Evolutionary conservation across 2,329 filamentous ascomycete genomes (phyloP).

Genomic region (Sodiomyces alkalinus): DNA sequence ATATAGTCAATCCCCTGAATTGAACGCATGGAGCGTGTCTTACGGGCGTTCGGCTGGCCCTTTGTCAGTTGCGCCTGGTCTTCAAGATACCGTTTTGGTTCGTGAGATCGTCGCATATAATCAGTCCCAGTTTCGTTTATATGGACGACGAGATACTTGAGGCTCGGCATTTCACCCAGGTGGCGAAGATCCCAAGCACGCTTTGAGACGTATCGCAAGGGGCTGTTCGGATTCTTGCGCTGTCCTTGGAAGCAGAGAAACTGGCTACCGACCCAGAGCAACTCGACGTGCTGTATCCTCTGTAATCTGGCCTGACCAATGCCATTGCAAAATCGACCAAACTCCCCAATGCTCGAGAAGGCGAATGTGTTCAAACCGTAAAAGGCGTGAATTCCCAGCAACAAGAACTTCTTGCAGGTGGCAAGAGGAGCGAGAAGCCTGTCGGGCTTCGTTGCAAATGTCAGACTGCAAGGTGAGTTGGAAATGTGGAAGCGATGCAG

Average conservation of each 20-base stretch:
- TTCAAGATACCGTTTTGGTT: slow-evolving; percentile 10
- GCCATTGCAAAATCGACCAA: slow-evolving; percentile 27
- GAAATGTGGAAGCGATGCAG: slow-evolving; percentile 24
- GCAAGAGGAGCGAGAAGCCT: slow-evolving; percentile 20
- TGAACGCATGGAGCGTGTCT: slow-evolving; percentile 19
- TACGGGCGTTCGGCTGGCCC: slow-evolving; percentile 24
- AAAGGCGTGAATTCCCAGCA: slow-evolving; percentile 25
- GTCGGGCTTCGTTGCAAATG: slow-evolving; percentile 17
- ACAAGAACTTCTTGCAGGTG: slow-evolving; percentile 24
- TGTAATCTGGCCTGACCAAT: slow-evolving; percentile 22
- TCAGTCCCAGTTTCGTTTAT: slow-evolving; percentile 18
- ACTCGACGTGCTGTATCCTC: slow-evolving; percentile 27
- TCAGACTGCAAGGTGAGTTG: slow-evolving; percentile 15
- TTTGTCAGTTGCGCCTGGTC: slow-evolving; percentile 15
- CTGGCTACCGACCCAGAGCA: slow-evolving; percentile 25
- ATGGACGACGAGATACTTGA: slow-evolving; percentile 24
- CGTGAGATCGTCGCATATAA: slow-evolving; percentile 21
- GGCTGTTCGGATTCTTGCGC: background rate
- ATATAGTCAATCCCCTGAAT: slow-evolving; percentile 30
- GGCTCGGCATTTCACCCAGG: slow-evolving; percentile 19
- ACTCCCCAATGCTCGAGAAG: slow-evolving; percentile 37
- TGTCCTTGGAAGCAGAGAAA: slow-evolving; percentile 7
- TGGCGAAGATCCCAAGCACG: slow-evolving; percentile 20
- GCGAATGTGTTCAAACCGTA: slow-evolving; percentile 34
- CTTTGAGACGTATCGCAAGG: slow-evolving; percentile 20